Evolutionary conservation across 306 rosid species (phyloP), one percentile per base, ranked within the genome.

Genomic region (Vachellia pachyceras): DNA sequence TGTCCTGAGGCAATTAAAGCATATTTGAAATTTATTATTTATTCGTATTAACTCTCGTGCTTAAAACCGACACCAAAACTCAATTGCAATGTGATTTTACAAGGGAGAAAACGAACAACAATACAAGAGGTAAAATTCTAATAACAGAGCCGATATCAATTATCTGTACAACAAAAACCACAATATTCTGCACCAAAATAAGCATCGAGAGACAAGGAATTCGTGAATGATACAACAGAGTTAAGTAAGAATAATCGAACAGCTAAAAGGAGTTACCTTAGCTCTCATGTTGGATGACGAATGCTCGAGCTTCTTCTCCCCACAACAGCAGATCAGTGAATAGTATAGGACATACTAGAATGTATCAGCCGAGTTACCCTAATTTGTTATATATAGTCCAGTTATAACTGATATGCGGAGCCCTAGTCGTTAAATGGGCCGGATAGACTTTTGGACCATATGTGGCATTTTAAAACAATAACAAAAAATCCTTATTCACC

Each of bases 221-320:
- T 35, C 15, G 7, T 9, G 42, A 50, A 5, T 4, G 23, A 29
- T 14, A 29, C 15, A 13, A 72, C 45, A 6, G 13, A 39, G 22
- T 0, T 9, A 40, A 49, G 36, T 0, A 3, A 0, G 37, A 52
- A 65, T 1, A 23, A 33, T 17, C 0, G 7, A 49, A 66, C 5
- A 1, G 2, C 23, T 33, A 46, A 18, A 7, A 6, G 37, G 17
- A 6, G 2, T 42, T 39, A 87, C 90, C 90, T 87, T 87, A 0
- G 90, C 90, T 55, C 90, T 87, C 90, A 87, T 87, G 45, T 14
- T 79, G 54, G 73, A 66, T 45, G 58, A 70, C 69, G 72, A 76
- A 75, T 29, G 61, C 72, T 78, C 79, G 78, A 18, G 66, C 63
- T n/a, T n/a, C n/a, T 15, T 60, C 71, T 29, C 39, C 13, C 44